phyloP scores from a whole-genome alignment of 768 basidiomycete genomes.

The Leccinum subgranulosum region DNA sequence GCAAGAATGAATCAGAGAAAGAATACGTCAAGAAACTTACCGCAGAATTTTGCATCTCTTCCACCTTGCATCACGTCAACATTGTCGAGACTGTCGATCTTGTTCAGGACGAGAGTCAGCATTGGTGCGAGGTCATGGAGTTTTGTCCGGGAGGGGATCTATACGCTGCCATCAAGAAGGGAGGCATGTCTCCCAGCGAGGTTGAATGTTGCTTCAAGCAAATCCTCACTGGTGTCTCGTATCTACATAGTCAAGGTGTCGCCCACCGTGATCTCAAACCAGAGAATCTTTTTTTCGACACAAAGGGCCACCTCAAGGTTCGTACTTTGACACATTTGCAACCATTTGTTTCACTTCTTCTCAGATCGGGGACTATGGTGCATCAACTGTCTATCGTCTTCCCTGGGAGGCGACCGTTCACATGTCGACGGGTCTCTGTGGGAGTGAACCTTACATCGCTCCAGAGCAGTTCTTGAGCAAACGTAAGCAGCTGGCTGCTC shows the following conservation, averaged over 20 bases:
- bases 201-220: constrained; percentile 99
- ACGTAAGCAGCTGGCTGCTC: constrained; percentile 63
- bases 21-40: constrained; percentile 99
- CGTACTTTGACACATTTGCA: constrained; percentile 12
- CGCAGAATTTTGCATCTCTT: constrained; percentile 97
- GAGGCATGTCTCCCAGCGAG: constrained; percentile 85
- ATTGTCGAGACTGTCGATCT: constrained; percentile 98
- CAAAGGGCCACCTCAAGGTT: constrained; percentile 90
- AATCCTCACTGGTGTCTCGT: constrained; percentile 82
- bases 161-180: constrained; percentile 98
- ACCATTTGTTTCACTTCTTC: constrained; percentile 11
- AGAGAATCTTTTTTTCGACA: constrained; percentile 95
- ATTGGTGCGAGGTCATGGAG: constrained; percentile 99
- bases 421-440: constrained; percentile 95
- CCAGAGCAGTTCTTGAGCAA: constrained; percentile 96
- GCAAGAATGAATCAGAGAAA: constrained; percentile 98
- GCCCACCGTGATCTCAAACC: constrained; percentile 98
- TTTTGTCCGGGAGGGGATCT: constrained; percentile 98
- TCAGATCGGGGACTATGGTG: constrained; percentile 97
- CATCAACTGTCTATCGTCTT: constrained; percentile 97
- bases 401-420: constrained; percentile 98
- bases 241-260: constrained; percentile 94
- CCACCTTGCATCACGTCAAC: constrained; percentile 90
- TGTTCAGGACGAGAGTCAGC: constrained; percentile 93
- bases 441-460: constrained; percentile 98